Percentiles rank a stretch among this genome's conserved stretches.
These are phyloP conservation scores for Amanita inopinata DNA, from an alignment of 768 basidiomycete genomes.

Conservation along the genomic window DNA sequence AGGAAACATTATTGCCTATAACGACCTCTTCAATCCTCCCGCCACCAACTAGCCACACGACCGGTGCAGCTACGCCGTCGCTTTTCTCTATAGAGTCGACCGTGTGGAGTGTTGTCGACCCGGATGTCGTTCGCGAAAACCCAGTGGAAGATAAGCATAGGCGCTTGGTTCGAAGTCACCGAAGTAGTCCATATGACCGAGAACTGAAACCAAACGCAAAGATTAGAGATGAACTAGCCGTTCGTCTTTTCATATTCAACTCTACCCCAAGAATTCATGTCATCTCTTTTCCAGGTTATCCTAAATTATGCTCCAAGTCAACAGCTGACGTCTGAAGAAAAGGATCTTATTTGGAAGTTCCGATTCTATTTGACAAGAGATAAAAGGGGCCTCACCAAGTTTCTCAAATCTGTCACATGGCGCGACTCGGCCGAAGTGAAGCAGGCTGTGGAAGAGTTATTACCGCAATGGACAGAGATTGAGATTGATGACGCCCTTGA, in stretches of 20 bases:
- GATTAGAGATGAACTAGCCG: constrained; percentile 86
- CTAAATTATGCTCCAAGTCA: constrained; percentile 88
- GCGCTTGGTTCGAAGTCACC: constrained; percentile 85
- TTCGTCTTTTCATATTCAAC: constrained; percentile 28
- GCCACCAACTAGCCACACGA: constrained; percentile 13
- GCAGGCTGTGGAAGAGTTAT: constrained; percentile 91
- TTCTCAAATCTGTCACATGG: constrained; percentile 97
- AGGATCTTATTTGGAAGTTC: constrained; percentile 97
- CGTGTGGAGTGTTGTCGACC: constrained; percentile 85
- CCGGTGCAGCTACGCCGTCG: constrained; percentile 33
- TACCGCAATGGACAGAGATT: constrained; percentile 96
- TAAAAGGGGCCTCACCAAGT: constrained; percentile 93
- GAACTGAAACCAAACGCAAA: constrained; percentile 97
- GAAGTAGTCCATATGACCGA: constrained; percentile 89
- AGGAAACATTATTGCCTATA: constrained; percentile 14
- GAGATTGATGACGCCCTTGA: constrained; percentile 96
- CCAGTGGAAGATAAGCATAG: constrained; percentile 97
- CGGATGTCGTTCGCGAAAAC: constrained; percentile 86
- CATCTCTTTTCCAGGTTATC: constrained; percentile 51
- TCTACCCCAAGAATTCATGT: neutral
- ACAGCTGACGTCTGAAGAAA: constrained; percentile 80
- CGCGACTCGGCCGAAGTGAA: constrained; percentile 92
- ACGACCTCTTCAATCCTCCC: constrained; percentile 7
- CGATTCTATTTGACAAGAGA: constrained; percentile 93
- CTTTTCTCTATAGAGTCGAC: constrained; percentile 56